Evolutionary conservation across 2,329 filamentous ascomycete species (phyloP).

Genomic region (Pyrenophora teres): DNA sequence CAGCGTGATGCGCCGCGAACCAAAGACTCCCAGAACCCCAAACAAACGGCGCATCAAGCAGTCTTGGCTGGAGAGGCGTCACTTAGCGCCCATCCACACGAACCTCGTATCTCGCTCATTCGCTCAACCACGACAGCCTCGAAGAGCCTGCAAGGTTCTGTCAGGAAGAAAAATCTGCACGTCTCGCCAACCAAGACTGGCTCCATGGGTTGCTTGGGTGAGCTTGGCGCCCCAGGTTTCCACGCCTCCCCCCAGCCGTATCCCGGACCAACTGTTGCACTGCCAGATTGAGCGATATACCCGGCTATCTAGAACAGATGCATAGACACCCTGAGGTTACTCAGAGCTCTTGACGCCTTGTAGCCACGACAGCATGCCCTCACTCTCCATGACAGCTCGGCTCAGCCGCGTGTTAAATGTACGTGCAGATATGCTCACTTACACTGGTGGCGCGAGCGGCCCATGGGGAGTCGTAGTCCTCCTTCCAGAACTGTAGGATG

Average conservation of each 20-base stretch:
- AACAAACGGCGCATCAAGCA: slow-evolving; percentile 8
- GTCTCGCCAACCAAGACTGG: slow-evolving; percentile 23
- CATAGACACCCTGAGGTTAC: slow-evolving; percentile 7
- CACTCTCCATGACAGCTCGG: slow-evolving; percentile 11
- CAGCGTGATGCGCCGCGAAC: slow-evolving; percentile 29
- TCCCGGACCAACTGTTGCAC: slow-evolving; percentile 39
- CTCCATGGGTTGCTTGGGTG: slow-evolving; percentile 29
- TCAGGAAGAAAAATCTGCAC: slow-evolving; percentile 28
- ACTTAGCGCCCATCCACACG: slow-evolving; percentile 22
- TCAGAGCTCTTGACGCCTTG: slow-evolving; percentile 5
- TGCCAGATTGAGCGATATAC: slow-evolving; percentile 25
- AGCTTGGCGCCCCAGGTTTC: slow-evolving; percentile 41
- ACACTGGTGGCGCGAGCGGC: slow-evolving; percentile 13
- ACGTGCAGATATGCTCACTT: slow-evolving; percentile 11
- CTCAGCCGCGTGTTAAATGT: slow-evolving; percentile 19
- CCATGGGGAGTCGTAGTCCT: slow-evolving; percentile 25
- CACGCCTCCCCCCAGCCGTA: slow-evolving; percentile 31
- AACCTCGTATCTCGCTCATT: slow-evolving; percentile 28
- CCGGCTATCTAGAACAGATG: slow-evolving; percentile 16
- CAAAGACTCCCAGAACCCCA: slow-evolving; percentile 5
- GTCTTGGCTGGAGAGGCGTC: slow-evolving; percentile 19
- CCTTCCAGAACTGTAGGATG: slow-evolving; percentile 41
- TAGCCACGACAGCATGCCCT: neutral
- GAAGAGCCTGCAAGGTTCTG: slow-evolving; percentile 22
- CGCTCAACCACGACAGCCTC: slow-evolving; percentile 29